A percentile compares a stretch with the other conserved stretches of the same genome.
Evolutionary conservation across 192 early-diverging fungal genomes (phyloP).

Genomic region (Coemansia javaensis): DNA sequence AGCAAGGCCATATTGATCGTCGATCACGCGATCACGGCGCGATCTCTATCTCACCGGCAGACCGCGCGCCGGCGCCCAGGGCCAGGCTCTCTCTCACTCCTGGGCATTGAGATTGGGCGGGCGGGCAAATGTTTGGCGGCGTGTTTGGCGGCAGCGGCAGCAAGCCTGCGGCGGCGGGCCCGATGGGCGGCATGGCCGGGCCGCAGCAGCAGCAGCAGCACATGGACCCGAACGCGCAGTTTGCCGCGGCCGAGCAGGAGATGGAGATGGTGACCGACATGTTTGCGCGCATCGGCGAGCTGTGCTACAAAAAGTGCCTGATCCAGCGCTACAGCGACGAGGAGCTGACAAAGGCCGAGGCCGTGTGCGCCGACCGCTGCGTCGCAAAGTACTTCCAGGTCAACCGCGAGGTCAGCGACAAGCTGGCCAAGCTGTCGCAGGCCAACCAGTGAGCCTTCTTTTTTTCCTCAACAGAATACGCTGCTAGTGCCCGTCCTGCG

Average conservation of each 20-base stretch:
- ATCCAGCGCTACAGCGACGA: conserved; percentile 71
- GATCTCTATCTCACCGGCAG: too few relatives aligned
- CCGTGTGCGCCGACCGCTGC: conserved; percentile 85
- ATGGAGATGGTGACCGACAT: conserved; percentile 78
- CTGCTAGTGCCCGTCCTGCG: not conserved
- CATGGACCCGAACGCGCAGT: conserved; percentile 47
- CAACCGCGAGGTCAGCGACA: conserved; percentile 68
- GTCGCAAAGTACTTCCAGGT: conserved; percentile 84
- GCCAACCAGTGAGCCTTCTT: conserved; percentile 25
- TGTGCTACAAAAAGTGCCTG: conserved; percentile 86
- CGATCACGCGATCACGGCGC: too few relatives aligned
- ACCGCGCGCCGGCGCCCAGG: too few relatives aligned
- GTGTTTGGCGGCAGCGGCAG: conserved; percentile 32
- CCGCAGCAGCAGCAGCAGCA: conserved; percentile 31
- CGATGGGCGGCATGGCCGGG: conserved; percentile 19
- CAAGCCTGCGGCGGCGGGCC: conserved; percentile 10
- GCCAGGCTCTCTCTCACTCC: conserved; percentile 1
- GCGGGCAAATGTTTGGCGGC: conserved; percentile 38
- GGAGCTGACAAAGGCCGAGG: conserved; percentile 86
- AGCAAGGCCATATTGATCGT: too few relatives aligned
- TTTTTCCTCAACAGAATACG: not conserved
- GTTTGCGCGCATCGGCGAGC: conserved; percentile 68
- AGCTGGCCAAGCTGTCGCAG: conserved; percentile 57
- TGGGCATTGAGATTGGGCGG: not conserved
- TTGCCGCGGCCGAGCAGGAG: conserved; percentile 67